Evolutionary conservation across 169 alveolate species (phyloP), one percentile per base, ranked within the genome.

Genomic region (Plasmodium reichenowi): DNA sequence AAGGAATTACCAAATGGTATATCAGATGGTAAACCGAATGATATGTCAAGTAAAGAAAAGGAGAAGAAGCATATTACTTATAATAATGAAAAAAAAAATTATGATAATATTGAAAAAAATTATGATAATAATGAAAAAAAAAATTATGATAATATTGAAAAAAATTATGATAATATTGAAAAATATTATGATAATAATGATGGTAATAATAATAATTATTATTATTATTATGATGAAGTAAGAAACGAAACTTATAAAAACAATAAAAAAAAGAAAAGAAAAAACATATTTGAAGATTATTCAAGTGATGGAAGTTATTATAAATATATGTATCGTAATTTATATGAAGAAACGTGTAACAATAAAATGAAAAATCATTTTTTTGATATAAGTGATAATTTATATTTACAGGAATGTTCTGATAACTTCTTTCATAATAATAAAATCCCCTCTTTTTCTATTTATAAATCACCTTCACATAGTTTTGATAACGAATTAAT

Each of bases 281-380:
- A 26, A 15, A 83, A 83, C 10, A 29, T 15, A 72, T 83, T 54
- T 68, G 91, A 83, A 22, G 85, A 83, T 17, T 83, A 68, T 63
- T 83, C 91, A 45, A 83, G 91, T 63, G 91, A 83, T 71, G 91
- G 91, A 12, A 83, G 91, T 48, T 83, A 83, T 70, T 83, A 83
- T 29, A 67, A 71, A 83, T 59, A 83, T 73, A 58, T 83, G 73
- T 83, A 83, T 66, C 32, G 85, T 29, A 70, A 83, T 83, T 72
- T 83, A 15, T 83, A 83, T 13, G 91, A 83, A 56, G 91, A 83
- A 47, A 71, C 72, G 68, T 83, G 85, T 43, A 83, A 83, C 32
- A 83, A 67, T 15, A 67, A 71, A 68, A 17, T 12, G 72, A 71
- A 56, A 29, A 83, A 73, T 62, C 67, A 83, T 20, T 83, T 48